Percentiles rank a stretch among this genome's conserved stretches.
Conservation (phyloP, 148 eudicot species). For the Dianthus caryophyllus region DNA sequence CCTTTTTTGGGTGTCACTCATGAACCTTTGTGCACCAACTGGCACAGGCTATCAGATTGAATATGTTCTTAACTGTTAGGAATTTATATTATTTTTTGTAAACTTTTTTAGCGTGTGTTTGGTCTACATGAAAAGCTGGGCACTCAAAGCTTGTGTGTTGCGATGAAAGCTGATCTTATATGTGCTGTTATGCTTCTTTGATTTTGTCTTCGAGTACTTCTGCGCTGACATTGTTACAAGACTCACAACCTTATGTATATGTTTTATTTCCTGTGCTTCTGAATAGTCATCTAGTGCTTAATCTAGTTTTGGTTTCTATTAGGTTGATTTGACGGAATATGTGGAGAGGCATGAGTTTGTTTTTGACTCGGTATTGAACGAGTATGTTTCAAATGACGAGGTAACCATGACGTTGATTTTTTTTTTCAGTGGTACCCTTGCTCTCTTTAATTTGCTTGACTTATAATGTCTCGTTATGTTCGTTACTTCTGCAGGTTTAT, state of each 20-base stretch:
- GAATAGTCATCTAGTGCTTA: not conserved
- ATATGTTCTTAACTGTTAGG: not conserved
- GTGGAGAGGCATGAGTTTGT: constrained; percentile 75
- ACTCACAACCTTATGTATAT: too few species aligned
- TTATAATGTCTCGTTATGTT: constrained; percentile 18
- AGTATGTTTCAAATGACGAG: constrained; percentile 61
- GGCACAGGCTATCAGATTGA: not conserved
- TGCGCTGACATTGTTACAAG: not conserved
- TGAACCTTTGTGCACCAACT: not conserved
- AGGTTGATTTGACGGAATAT: constrained; percentile 84
- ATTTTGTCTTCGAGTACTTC: not conserved
- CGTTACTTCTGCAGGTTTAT: constrained; percentile 43
- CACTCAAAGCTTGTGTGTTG: not conserved
- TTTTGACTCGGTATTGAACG: constrained; percentile 71
- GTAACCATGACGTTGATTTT: constrained; percentile 31
- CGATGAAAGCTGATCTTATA: not conserved
- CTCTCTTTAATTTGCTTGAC: constrained; percentile 7
- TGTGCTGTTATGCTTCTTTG: not conserved
- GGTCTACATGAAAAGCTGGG: not conserved
- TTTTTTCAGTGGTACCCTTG: constrained; percentile 2
- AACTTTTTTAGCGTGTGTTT: not conserved
- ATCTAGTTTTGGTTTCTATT: constrained; percentile 22
- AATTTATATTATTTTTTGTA: not conserved
- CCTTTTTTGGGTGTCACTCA: not conserved
- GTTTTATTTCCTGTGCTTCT: not conserved